These are phyloP conservation scores for Volutella citrinella DNA, from an alignment of 2,329 filamentous ascomycete genomes.

Conservation along the genomic window DNA sequence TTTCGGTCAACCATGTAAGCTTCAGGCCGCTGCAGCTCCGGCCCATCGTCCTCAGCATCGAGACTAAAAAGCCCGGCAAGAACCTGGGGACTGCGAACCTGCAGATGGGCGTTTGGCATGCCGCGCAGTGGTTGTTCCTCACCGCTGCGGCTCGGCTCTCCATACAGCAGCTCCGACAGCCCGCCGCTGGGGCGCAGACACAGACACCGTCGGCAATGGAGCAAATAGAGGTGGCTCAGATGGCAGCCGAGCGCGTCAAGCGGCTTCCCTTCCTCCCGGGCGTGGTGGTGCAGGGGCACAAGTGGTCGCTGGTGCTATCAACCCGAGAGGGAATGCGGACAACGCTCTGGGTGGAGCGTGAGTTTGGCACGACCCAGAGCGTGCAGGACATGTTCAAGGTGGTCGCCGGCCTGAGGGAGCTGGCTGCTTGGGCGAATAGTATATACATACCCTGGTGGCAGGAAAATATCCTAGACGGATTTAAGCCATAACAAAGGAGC, in stretches of 20 bases:
- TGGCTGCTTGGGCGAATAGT: neutral
- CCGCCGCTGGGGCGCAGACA: conserved; percentile 1
- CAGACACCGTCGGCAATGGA: conserved; percentile 2
- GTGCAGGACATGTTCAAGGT: no score
- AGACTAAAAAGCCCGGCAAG: conserved; percentile 4
- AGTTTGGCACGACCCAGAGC: conserved; percentile 1
- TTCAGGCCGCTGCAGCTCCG: conserved; percentile 4
- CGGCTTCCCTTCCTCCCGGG: no score
- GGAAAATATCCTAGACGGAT: no score
- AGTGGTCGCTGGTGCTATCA: neutral
- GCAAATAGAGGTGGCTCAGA: no score
- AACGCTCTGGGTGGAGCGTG: neutral
- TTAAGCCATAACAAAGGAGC: no score
- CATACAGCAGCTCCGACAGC: neutral
- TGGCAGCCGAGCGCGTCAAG: no score
- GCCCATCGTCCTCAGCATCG: conserved; percentile 3
- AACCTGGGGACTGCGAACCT: conserved; percentile 1
- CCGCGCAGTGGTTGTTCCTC: conserved; percentile 5
- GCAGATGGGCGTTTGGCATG: conserved; percentile 8
- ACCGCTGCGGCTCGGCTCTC: conserved; percentile 2
- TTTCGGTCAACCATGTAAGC: conserved; percentile 5
- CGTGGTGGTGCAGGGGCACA: conserved; percentile 4
- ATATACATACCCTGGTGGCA: no score
- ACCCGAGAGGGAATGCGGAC: neutral
- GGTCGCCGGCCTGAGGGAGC: neutral